Conservation (phyloP, 306 rosid species). For the Lithocarpus polystachyus region DNA sequence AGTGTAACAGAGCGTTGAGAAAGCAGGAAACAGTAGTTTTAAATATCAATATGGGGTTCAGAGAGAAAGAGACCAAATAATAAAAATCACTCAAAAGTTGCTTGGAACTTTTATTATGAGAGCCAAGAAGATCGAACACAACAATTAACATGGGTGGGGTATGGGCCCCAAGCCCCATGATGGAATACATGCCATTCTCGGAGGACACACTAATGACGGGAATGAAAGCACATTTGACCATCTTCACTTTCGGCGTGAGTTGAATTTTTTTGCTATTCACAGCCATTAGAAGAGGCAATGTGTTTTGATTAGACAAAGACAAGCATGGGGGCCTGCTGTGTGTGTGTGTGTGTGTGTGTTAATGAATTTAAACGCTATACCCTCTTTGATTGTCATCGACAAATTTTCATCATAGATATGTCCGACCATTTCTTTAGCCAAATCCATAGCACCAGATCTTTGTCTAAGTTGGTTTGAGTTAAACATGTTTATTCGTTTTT, state of each 20-base stretch:
- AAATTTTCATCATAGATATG: conserved; percentile 15
- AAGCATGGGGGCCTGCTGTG: conserved; percentile 10
- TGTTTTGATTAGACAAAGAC: conserved; percentile 20
- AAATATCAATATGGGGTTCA: too few relatives aligned
- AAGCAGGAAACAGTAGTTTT: too few relatives aligned
- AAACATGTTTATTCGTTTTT: not conserved
- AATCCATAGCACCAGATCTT: conserved; percentile 5
- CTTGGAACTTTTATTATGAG: conserved; percentile 11
- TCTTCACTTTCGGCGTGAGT: conserved; percentile 50
- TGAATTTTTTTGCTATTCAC: conserved; percentile 12
- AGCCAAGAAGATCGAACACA: not conserved
- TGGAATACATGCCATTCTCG: conserved; percentile 64
- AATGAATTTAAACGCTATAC: not conserved
- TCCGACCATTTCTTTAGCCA: not conserved
- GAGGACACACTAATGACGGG: conserved; percentile 53
- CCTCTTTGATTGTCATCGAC: conserved; percentile 7
- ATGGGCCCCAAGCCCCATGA: conserved; percentile 57
- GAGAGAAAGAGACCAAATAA: not conserved
- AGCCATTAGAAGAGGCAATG: conserved; percentile 9
- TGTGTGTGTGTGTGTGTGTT: not conserved
- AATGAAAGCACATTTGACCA: conserved; percentile 68
- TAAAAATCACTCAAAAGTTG: conserved; percentile 6
- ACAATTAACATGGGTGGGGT: conserved; percentile 27
- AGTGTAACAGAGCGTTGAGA: too few relatives aligned
- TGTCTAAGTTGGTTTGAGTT: conserved; percentile 20